Base-by-base conservation (phyloP, 2,329 filamentous ascomycete species). In the Neonectria punicea region DNA sequence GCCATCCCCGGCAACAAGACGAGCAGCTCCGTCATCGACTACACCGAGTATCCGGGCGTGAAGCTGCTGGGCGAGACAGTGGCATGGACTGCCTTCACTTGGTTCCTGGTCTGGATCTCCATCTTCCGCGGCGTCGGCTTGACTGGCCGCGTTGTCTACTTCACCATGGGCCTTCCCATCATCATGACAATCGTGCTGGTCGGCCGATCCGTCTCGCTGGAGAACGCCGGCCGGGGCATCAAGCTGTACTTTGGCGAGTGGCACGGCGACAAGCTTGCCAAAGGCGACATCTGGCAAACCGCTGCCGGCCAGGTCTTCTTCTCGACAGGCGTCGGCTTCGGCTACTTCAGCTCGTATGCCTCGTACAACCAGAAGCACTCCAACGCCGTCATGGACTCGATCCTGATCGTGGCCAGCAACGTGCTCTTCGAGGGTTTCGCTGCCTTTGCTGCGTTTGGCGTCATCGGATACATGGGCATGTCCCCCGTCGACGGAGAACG, bases 81-180 rank as follows among this genome's bases (percentile, higher is more conserved):
- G 3, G 86, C 83, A 11, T 89, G 86, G 87, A 84, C 81, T 44
- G 80, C 82, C 18, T 89, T 89, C 69, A 84, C 86, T 63, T 87
- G 86, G 85, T 86, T 89, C 71, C 74, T 88, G 1, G 83, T 89
- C 68, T 88, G 86, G 85, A 68, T 89, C 44, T 87, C 84, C 68
- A 87, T 89, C 69, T 87, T 88, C 75, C 83, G 85, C 39, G 84
- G 87, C 7, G 85, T 89, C 20, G 85, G 86, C 0, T 74, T 87
- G 64, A 88, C 86, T 2, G 86, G 86, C 2, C 82, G 86, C 6
- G 87, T 87, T 10, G 86, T 88, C 5, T 89, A 88, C 76, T 87
- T 86, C 74, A 88, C 86, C n/a, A 88, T 89, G 86, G 86, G 85
- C 1, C 73, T 89, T 5, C 86, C 87, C 0, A 87, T 89, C 54